These are phyloP conservation scores for Lyophyllum shimeji DNA, from an alignment of 768 basidiomycete species.

Conservation along the genomic window DNA sequence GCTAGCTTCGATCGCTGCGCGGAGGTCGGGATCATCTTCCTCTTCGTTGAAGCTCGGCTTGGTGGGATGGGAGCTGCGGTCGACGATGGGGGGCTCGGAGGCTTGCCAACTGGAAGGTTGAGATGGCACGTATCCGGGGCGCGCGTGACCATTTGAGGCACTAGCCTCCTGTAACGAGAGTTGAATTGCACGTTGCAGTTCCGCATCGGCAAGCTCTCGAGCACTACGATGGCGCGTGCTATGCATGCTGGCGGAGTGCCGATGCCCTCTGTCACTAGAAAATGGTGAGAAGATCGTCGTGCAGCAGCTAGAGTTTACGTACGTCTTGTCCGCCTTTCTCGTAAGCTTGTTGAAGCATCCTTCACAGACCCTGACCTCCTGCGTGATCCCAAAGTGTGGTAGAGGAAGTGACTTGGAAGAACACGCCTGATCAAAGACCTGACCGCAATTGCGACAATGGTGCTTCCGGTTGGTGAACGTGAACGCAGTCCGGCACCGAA, in stretches of 20 bases:
- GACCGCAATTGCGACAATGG: conserved; percentile 97
- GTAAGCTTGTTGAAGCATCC: conserved; percentile 78
- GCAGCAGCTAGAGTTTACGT: conserved; percentile 18
- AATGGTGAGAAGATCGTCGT: conserved; percentile 3
- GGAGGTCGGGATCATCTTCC: conserved; percentile 90
- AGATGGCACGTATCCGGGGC: conserved; percentile 69
- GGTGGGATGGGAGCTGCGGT: conserved; percentile 44
- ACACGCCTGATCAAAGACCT: conserved; percentile 93
- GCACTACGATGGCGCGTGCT: conserved; percentile 53
- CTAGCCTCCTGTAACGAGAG: conserved; percentile 82
- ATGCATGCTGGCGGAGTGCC: conserved; percentile 54
- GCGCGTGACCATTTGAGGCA: conserved; percentile 42
- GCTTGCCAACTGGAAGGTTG: conserved; percentile 62
- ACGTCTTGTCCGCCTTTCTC: conserved; percentile 63
- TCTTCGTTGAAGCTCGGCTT: conserved; percentile 45
- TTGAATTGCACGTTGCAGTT: conserved; percentile 91
- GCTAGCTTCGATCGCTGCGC: conserved; percentile 94
- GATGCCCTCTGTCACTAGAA: conserved; percentile 46
- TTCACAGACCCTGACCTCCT: conserved; percentile 94
- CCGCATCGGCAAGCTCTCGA: conserved; percentile 74
- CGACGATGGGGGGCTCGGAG: conserved; percentile 73
- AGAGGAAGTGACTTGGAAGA: conserved; percentile 81
- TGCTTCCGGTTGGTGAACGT: conserved; percentile 97
- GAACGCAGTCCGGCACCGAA: conserved; percentile 89
- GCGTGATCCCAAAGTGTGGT: conserved; percentile 90